Percentiles rank a stretch among this genome's conserved stretches.
Evolutionary conservation across 75 land plant genomes (phyloP).

Genomic region (Larix kaempferi): DNA sequence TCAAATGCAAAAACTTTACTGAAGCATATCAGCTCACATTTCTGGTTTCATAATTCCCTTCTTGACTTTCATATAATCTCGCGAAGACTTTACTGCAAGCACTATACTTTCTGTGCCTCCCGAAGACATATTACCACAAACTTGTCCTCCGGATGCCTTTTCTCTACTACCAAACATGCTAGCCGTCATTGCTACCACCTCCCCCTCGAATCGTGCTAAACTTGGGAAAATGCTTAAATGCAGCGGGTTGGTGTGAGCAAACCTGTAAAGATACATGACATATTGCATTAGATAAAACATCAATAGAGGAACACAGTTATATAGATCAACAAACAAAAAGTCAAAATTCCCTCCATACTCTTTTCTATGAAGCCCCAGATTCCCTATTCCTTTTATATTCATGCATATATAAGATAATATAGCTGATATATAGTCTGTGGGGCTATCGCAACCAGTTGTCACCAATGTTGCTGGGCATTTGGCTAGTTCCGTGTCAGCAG

Average conservation of each 20-base stretch:
- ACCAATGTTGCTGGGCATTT: no score
- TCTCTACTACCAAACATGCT: constrained; percentile 79
- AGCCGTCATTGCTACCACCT: constrained; percentile 96
- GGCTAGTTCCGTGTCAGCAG: no score
- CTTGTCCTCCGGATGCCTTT: constrained; percentile 72
- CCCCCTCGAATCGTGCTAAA: constrained; percentile 79
- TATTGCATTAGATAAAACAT: not conserved
- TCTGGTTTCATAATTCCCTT: constrained; percentile 90
- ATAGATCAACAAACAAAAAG: not conserved
- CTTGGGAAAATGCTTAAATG: constrained; percentile 92
- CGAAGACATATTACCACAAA: constrained; percentile 99
- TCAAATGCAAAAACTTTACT: not conserved
- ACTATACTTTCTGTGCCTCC: constrained; percentile 99
- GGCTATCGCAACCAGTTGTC: no score
- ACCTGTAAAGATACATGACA: constrained; percentile 55
- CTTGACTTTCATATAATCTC: constrained; percentile 86
- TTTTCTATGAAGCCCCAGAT: not conserved
- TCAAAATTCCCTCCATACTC: not conserved
- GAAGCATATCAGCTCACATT: constrained; percentile 51
- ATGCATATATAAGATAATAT: no score
- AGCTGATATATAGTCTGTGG: no score
- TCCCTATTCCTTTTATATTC: no score
- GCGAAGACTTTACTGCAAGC: constrained; percentile 90
- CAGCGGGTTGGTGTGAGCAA: constrained; percentile 97
- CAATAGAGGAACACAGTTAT: not conserved